Base-by-base conservation (phyloP, 805 yeast genomes). In the Kockiozyma suomiensis region DNA sequence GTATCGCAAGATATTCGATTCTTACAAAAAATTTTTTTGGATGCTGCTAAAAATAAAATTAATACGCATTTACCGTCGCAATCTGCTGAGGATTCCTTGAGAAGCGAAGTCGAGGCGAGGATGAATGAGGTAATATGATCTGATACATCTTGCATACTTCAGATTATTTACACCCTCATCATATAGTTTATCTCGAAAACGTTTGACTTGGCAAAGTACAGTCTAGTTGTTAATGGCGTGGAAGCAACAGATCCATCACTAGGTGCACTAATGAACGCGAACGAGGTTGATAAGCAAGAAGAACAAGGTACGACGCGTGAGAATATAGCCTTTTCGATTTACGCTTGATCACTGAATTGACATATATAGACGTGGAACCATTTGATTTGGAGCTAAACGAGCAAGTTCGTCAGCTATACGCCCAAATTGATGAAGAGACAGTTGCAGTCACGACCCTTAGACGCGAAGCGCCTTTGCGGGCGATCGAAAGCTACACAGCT, bases 311-410 rank as follows among this genome's bases (percentile, higher is more conserved):
- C n/a, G 53, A 3, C 42, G 10, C 5, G 4, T 2, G 10, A 3
- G 42, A 38, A 2, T 17, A 10, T 10, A 7, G 19, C 19, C 33
- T 30, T 30, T 30, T 30, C 17, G 42, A n/a, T n/a, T n/a, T 38
- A 13, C 19, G 42, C n/a, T 38, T 38, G 42, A 13, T n/a, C 7
- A 38, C 19, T 38, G 17, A 38, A 40, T 62, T 59, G 12, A n/a
- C 19, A 3, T 15, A 12, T 2, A 1, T 66, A 54, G 80, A 80
- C 60, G 78, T 82, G 6, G 94, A 86, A 69, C 89, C 91, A 0
- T 87, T 86, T 70, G 91, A 88, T 68, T 73, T 82, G 38, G 84
- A 80, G 13, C 72, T 87, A 59, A 86, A 87, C 71, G 85, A 82
- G 59, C 70, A 77, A 58, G 79, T 88, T 35, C 76, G 92, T 47